phyloP scores from a whole-genome alignment of 306 rosid genomes.

The Cotoneaster glaucophyllus region DNA sequence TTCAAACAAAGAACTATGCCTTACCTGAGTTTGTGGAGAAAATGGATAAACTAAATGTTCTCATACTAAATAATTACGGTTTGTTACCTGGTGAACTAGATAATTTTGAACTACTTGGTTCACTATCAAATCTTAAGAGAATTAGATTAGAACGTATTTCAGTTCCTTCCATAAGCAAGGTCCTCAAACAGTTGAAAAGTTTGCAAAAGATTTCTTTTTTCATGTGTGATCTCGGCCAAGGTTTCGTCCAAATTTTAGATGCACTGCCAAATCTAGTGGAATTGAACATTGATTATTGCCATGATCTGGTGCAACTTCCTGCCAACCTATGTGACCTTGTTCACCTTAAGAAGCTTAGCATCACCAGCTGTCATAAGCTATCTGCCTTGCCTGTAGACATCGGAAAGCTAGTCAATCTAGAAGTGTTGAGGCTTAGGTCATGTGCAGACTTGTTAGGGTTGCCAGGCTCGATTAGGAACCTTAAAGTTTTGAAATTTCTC shows the following conservation, averaged over 20 bases:
- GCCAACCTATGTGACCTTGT: slow-evolving; percentile 14
- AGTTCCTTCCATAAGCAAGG: slow-evolving; percentile 29
- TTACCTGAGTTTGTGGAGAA: slow-evolving; percentile 46
- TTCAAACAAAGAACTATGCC: slow-evolving; percentile 29
- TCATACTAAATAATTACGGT: slow-evolving; percentile 42
- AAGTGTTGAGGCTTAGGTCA: slow-evolving; percentile 42
- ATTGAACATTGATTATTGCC: slow-evolving; percentile 4
- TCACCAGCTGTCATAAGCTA: slow-evolving; percentile 54
- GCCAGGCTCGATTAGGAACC: slow-evolving; percentile 35
- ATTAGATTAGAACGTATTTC: slow-evolving; percentile 49
- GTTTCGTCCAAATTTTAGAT: slow-evolving; percentile 12
- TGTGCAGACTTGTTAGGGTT: slow-evolving; percentile 37
- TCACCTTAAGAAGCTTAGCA: slow-evolving; percentile 37
- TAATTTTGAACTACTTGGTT: slow-evolving; percentile 29
- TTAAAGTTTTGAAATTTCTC: slow-evolving; percentile 25
- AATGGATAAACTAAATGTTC: slow-evolving; percentile 47
- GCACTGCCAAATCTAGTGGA: slow-evolving; percentile 40
- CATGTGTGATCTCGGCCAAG: slow-evolving; percentile 40
- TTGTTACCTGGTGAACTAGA: slow-evolving; percentile 29
- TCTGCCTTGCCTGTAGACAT: slow-evolving; percentile 37
- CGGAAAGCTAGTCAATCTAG: slow-evolving; percentile 32
- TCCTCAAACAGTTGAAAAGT: slow-evolving; percentile 19
- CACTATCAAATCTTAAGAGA: slow-evolving; percentile 16
- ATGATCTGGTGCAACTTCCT: slow-evolving; percentile 24
- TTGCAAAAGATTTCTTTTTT: slow-evolving; percentile 48